Evolutionary conservation across 2,329 filamentous ascomycete genomes (phyloP).

Genomic region (Fusarium illudens): DNA sequence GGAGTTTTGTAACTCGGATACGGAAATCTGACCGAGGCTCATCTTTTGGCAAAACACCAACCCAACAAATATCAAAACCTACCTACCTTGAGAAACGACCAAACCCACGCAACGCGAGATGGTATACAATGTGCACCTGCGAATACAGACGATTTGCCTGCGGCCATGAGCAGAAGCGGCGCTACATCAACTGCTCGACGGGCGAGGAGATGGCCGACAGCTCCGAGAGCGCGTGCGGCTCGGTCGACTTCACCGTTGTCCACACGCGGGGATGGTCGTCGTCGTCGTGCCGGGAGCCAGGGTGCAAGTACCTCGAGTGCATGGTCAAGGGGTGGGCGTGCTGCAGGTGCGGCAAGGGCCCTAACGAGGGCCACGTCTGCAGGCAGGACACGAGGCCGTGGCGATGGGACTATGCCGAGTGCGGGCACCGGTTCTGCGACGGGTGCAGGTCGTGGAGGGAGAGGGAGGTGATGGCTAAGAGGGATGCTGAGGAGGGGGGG

Average conservation of each 20-base stretch:
- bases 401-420: slow-evolving; percentile 22
- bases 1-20: not conserved
- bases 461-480: not conserved
- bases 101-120: slow-evolving; percentile 5
- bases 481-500: not conserved
- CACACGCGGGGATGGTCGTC: not conserved
- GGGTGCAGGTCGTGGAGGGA: slow-evolving; percentile 21
- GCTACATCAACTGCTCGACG: slow-evolving; percentile 32
- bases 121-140: slow-evolving; percentile 35
- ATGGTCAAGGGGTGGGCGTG: slow-evolving; percentile 32
- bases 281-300: slow-evolving; percentile 9
- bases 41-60: not conserved
- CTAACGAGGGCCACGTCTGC: slow-evolving; percentile 22
- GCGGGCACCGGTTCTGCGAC: slow-evolving; percentile 21
- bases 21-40: not conserved
- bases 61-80: not conserved
- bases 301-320: slow-evolving; percentile 27
- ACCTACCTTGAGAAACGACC: not conserved
- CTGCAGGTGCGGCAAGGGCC: slow-evolving; percentile 33
- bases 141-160: slow-evolving; percentile 24
- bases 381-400: slow-evolving; percentile 25
- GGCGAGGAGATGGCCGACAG: slow-evolving; percentile 22
- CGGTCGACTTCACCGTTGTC: slow-evolving; percentile 22
- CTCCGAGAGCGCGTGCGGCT: slow-evolving; percentile 25
- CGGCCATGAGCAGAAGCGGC: slow-evolving; percentile 31